Base-by-base conservation (phyloP, 805 yeast genomes). In the Candida gorgasii region DNA sequence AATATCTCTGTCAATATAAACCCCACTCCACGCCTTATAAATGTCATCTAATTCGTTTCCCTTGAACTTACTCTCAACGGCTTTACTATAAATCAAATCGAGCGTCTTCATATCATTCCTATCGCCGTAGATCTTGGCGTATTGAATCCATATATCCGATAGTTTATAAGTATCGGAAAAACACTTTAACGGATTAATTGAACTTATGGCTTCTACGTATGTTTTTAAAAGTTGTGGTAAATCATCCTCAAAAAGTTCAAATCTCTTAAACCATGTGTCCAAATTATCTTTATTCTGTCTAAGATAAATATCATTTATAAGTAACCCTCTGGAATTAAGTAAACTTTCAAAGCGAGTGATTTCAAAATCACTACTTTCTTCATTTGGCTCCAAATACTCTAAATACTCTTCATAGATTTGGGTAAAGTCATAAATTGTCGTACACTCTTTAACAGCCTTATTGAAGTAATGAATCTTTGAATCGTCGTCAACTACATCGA, bases 11-110 rank as follows among this genome's bases (percentile, higher is more conserved):
- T 65, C 61, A 17, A 74, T 64, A 45, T 83, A 84, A 61, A 79
- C 63, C 43, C 85, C 85, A 5, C 84, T 71, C 96, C 97, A 90
- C 13, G 73, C 75, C n/a, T 78, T 65, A 76, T 89, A 86, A 5
- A 90, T 59, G 2, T 74, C 75, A 2, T 82, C 86, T 15, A 89
- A 62, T 46, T 89, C 96, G 0, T 79, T 63, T 12, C 72, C 62
- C 18, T 67, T 73, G 61, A 75, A 89, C 5, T 89, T 90, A 0
- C 89, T 90, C 42, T 80, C 79, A 1, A 79, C 66, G 0, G 92
- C 83, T 37, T 81, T 81, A 27, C 79, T 78, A 42, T 75, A 78
- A 5, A 89, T 75, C 13, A 76, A 67, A 48, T 85, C 63, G 0
- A 90, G 89, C 0, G 86, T 77, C 13, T 65, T 67, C 8, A 73